Base-by-base conservation (phyloP, 2,329 filamentous ascomycete species). In the Aspergillus pseudoglaucus region DNA sequence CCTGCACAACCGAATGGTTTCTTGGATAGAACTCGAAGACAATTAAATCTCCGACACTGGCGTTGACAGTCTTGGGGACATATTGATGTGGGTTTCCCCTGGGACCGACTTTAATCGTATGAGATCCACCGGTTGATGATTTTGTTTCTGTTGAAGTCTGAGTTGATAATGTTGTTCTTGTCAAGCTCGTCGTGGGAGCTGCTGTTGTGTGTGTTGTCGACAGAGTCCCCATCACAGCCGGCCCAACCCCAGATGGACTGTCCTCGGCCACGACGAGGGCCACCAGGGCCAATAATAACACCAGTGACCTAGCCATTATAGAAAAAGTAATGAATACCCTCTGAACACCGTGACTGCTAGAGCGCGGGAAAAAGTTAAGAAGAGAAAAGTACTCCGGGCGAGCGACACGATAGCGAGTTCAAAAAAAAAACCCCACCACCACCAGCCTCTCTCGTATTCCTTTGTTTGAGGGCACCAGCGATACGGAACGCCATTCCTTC, bases 1-100 rank as follows among this genome's bases (percentile, higher is more conserved):
- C 77, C 44, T 80, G 74, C 7, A 79, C 78, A n/a, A 86, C 78
- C 3, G 80, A 83, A 59, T 87, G 83, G 45, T 79, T 82, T 18
- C 72, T 72, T 1, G 82, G 81, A 54, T 80, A 84, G 59, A 86
- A 85, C 39, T 76, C 69, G 62, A 81, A 86, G 51, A 78, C 73
- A 12, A 70, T 50, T 1, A 58, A 37, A 47, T 69, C 66, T 15
- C 66, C 67, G 1, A 61, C 51, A 0, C 58, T 52, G 1, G 67
- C 67, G 0, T 55, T 57, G 30, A 68, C 42, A 6, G 48, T 61
- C 14, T 53, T 43, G 1, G 66, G 67, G 1, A 53, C 49, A 47
- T 65, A 70, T 18, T 61, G 55, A 46, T 68, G 63, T 2, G 64
- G 65, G 45, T 57, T 52, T 2, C 53, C 48, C 10, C 63, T 64